Conservation (phyloP, 1,284 basidiomycete species). For the Trichosporon inkin region DNA sequence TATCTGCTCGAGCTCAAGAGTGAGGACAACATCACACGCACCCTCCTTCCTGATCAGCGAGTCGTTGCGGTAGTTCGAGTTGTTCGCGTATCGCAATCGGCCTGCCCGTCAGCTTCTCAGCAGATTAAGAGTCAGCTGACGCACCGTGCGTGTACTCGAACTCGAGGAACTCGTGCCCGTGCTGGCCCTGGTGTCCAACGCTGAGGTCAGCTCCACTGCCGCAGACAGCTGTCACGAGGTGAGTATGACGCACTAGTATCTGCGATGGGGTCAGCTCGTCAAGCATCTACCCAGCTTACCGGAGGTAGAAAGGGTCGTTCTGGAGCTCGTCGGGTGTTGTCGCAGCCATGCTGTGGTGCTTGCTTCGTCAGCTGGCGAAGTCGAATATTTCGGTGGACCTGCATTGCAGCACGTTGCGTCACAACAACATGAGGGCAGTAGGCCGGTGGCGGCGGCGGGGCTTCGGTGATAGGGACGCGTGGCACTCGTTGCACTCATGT, state of each 20-base stretch:
- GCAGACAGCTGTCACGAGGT: background rate
- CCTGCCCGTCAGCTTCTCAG: slow-evolving; percentile 45
- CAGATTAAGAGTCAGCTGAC: background rate
- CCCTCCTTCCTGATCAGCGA: slow-evolving; percentile 97
- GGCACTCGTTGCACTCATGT: background rate
- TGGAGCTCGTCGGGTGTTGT: slow-evolving; percentile 33
- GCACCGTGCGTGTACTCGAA: slow-evolving; percentile 89
- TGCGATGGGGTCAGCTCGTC: slow-evolving; percentile 38
- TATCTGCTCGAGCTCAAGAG: too few species aligned
- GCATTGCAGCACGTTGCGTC: background rate
- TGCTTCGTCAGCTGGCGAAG: background rate
- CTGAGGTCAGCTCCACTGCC: slow-evolving; percentile 50
- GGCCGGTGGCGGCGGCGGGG: slow-evolving; percentile 12
- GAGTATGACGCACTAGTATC: slow-evolving; percentile 71
- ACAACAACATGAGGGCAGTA: background rate
- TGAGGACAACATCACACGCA: slow-evolving; percentile 53
- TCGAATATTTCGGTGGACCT: background rate
- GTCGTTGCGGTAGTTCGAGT: slow-evolving; percentile 98
- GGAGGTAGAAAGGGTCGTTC: slow-evolving; percentile 74
- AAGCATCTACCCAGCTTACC: slow-evolving; percentile 53
- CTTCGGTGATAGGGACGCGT: slow-evolving; percentile 7
- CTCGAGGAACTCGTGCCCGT: slow-evolving; percentile 96
- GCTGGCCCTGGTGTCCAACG: slow-evolving; percentile 90
- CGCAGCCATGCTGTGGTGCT: background rate
- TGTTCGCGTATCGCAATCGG: slow-evolving; percentile 94